Evolutionary conservation across 805 yeast species (phyloP).

Genomic region (Kodamaea kakaduensis): DNA sequence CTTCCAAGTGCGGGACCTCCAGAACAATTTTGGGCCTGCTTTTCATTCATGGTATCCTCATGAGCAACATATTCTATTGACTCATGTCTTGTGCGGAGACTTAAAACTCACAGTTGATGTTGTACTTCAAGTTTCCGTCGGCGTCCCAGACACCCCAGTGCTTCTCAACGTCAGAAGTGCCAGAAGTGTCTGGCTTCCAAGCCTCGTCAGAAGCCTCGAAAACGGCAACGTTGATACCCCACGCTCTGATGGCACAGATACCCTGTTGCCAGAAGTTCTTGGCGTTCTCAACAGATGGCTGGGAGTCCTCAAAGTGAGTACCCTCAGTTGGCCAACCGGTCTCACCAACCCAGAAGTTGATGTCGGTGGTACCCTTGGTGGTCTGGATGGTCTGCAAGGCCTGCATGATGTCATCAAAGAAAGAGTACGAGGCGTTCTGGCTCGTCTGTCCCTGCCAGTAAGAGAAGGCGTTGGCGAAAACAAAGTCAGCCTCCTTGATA

Average conservation of each 20-base stretch:
- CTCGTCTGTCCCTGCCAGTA: conserved; percentile 98
- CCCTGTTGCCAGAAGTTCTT: conserved; percentile 80
- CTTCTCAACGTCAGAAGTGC: conserved; percentile 81
- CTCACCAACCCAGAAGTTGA: conserved; percentile 94
- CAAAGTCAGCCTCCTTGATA: conserved; percentile 75
- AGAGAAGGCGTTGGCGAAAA: conserved; percentile 93
- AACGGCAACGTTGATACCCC: conserved; percentile 91
- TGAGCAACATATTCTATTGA: background rate
- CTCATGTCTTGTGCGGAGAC: background rate
- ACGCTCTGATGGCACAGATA: conserved; percentile 88
- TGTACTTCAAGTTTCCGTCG: conserved; percentile 38
- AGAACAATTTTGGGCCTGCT: background rate
- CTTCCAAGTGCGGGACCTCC: background rate
- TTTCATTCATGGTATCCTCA: conserved; percentile 1
- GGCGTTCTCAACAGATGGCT: conserved; percentile 74
- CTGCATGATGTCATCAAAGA: conserved; percentile 97
- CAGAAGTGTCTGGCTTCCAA: conserved; percentile 92
- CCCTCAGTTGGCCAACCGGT: conserved; percentile 97
- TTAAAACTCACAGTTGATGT: conserved; percentile 31
- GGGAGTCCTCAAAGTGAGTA: conserved; percentile 59
- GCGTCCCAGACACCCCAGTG: conserved; percentile 90
- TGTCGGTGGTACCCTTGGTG: conserved; percentile 79
- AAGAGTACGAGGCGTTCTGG: conserved; percentile 80
- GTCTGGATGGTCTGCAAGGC: conserved; percentile 87
- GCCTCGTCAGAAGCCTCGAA: conserved; percentile 96